Conservation (phyloP, 768 basidiomycete species). For the Strobilomyces echinocephalus region DNA sequence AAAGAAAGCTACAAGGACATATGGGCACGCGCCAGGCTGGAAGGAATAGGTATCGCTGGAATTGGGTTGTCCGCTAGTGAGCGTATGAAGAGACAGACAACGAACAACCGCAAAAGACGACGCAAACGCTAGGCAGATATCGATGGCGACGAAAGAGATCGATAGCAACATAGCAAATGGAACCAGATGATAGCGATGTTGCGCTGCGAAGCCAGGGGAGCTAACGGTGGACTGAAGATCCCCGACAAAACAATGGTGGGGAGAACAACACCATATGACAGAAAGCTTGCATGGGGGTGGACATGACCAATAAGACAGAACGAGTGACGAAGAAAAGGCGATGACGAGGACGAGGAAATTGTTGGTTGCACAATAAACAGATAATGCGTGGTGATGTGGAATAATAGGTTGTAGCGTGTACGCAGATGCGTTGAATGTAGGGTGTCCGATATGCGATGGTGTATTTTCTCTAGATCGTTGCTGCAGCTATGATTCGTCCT, state of each 20-base stretch:
- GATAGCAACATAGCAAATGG: conserved; percentile 22
- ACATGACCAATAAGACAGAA: conserved; percentile 21
- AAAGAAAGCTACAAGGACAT: conserved; percentile 9
- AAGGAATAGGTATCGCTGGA: conserved; percentile 16
- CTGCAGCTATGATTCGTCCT: conserved; percentile 14
- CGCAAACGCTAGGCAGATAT: conserved; percentile 15
- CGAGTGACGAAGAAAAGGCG: conserved; percentile 15
- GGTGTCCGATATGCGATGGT: conserved; percentile 27
- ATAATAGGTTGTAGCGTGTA: conserved; percentile 24
- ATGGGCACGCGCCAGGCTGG: conserved; percentile 5
- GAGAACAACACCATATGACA: conserved; percentile 1
- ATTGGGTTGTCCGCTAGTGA: conserved; percentile 5
- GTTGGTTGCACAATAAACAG: conserved; percentile 29
- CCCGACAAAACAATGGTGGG: conserved; percentile 20
- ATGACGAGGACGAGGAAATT: conserved; percentile 24
- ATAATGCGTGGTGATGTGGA: conserved; percentile 18
- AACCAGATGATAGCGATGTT: conserved; percentile 17
- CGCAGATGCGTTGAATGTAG: conserved; percentile 18
- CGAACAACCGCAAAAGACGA: conserved; percentile 9
- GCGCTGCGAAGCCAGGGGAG: conserved; percentile 3
- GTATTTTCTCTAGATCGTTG: conserved; percentile 17
- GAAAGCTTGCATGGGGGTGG: conserved; percentile 4
- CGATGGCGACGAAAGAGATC: conserved; percentile 23
- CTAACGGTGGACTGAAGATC: background rate
- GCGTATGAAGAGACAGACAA: conserved; percentile 11